These are phyloP conservation scores for Thelonectria rubi DNA, from an alignment of 2,329 filamentous ascomycete genomes.

Conservation along the genomic window DNA sequence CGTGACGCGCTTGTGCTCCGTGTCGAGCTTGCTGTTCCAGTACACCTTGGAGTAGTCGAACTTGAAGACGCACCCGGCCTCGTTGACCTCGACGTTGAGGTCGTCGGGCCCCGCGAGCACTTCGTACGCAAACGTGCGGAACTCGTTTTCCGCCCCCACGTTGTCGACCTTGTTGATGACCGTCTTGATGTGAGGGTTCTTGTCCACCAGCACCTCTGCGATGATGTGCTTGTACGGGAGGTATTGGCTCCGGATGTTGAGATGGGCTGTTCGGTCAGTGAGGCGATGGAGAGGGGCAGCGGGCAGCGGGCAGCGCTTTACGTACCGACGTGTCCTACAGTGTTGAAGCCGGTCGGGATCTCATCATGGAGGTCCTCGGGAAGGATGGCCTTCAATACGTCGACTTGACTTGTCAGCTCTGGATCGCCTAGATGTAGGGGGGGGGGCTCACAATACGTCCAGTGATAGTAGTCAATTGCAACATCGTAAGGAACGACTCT, in stretches of 20 bases:
- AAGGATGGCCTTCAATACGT: slow-evolving; percentile 83
- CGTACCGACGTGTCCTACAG: slow-evolving; percentile 85
- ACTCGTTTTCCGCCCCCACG: slow-evolving; percentile 85
- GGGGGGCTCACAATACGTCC: slow-evolving; percentile 74
- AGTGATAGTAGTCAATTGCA: slow-evolving; percentile 83
- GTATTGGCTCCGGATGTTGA: slow-evolving; percentile 87
- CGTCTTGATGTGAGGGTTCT: slow-evolving; percentile 82
- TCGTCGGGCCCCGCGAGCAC: slow-evolving; percentile 84
- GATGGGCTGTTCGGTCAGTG: slow-evolving; percentile 67
- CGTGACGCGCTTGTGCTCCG: slow-evolving; percentile 85
- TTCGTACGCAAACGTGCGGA: slow-evolving; percentile 93
- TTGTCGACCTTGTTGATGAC: slow-evolving; percentile 97
- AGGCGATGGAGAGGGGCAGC: not conserved
- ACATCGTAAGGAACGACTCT: slow-evolving; percentile 79
- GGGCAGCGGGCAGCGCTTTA: too few species aligned
- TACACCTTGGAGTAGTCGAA: slow-evolving; percentile 98
- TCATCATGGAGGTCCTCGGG: slow-evolving; percentile 83
- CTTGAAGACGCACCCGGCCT: slow-evolving; percentile 84
- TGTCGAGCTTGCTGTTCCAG: slow-evolving; percentile 94
- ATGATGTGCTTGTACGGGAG: slow-evolving; percentile 88
- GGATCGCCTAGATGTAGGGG: not conserved
- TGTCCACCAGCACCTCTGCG: slow-evolving; percentile 86
- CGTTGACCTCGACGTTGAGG: slow-evolving; percentile 82
- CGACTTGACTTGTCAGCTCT: slow-evolving; percentile 60
- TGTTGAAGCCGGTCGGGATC: slow-evolving; percentile 85